These are phyloP conservation scores for Paraphaeosphaeria sporulosa DNA, from an alignment of 2,329 filamentous ascomycete genomes.

Conservation along the genomic window DNA sequence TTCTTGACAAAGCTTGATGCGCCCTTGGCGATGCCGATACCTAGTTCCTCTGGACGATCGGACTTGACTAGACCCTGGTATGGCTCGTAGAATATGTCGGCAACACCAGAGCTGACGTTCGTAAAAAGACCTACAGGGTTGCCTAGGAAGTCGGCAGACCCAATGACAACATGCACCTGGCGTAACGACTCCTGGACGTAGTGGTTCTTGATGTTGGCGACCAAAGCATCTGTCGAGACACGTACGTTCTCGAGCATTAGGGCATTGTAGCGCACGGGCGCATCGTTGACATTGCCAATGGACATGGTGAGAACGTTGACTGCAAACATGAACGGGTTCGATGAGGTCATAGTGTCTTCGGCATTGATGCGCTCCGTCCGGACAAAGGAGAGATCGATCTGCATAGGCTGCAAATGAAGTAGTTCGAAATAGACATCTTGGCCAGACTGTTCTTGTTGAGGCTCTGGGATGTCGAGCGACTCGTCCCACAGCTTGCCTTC, in stretches of 20 bases:
- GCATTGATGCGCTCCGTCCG: conserved; percentile 95
- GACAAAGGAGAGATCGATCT: conserved; percentile 95
- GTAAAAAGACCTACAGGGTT: conserved; percentile 98
- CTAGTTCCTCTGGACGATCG: conserved; percentile 92
- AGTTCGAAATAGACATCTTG: conserved; percentile 99
- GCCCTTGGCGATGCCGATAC: conserved; percentile 93
- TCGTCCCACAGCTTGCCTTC: conserved; percentile 91
- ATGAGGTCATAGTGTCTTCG: conserved; percentile 85
- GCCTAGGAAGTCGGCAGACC: conserved; percentile 95
- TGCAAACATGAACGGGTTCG: conserved; percentile 98
- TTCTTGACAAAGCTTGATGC: conserved; percentile 98
- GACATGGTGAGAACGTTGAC: conserved; percentile 99
- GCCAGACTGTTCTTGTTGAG: conserved; percentile 80
- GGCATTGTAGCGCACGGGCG: conserved; percentile 90
- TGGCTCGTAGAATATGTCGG: conserved; percentile 98
- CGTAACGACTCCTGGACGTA: conserved; percentile 96
- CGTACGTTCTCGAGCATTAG: conserved; percentile 94
- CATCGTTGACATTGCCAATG: conserved; percentile 98
- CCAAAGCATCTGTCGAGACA: conserved; percentile 82
- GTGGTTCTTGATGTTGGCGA: conserved; percentile 88
- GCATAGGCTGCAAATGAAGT: conserved; percentile 96
- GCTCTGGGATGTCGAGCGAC: conserved; percentile 88
- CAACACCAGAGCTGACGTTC: conserved; percentile 95
- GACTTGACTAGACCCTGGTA: conserved; percentile 98
- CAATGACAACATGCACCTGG: conserved; percentile 96